Evolutionary conservation across 2,329 filamentous ascomycete genomes (phyloP), one percentile per base, ranked within the genome.

Genomic region (Chaetomiaceae sp.): DNA sequence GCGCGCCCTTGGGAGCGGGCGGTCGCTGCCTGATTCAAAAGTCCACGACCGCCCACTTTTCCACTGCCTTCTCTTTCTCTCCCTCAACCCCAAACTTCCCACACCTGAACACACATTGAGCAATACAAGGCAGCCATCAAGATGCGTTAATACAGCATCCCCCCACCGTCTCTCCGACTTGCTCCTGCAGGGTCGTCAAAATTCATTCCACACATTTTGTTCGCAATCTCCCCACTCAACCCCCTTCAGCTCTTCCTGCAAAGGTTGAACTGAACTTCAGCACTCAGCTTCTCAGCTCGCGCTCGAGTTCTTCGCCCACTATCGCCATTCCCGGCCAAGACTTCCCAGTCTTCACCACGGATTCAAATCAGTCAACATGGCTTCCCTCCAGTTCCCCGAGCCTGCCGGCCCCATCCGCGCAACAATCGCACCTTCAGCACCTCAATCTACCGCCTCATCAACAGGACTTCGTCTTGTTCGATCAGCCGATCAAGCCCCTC

Each of bases 381-480:
- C 84, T 76, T 81, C 78, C 83, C 76, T 81, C 81, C 73, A 79
- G 72, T 73, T 72, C 74, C 62, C 61, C 72, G 66, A 77, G 71
- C 75, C 75, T 73, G 76, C 78, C 78, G 79, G 79, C 77, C 72
- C 59, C 69, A 70, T 66, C 77, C 71, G 74, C 74, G 71, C 77
- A 72, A 58, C 69, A 78, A 66, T 71, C 68, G 66, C 71, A 67
- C 64, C 65, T 68, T 63, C 69, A 51, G 42, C 56, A 58, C 34
- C 47, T 56, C 52, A 55, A 57, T 67, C 69, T 70, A 66, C 73
- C 69, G 65, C 70, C 73, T 58, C 73, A 68, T 48, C 78, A 78
- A 62, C 75, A 83, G 74, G 85, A 89, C 81, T 89, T 89, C 67
- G 82, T 86, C 70, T 79, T 89, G 75, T 87, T 83, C 81, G 75